These are phyloP conservation scores for Rhizoclosmatium sp. DNA, from an alignment of 192 early-diverging fungal genomes.

Conservation along the genomic window DNA sequence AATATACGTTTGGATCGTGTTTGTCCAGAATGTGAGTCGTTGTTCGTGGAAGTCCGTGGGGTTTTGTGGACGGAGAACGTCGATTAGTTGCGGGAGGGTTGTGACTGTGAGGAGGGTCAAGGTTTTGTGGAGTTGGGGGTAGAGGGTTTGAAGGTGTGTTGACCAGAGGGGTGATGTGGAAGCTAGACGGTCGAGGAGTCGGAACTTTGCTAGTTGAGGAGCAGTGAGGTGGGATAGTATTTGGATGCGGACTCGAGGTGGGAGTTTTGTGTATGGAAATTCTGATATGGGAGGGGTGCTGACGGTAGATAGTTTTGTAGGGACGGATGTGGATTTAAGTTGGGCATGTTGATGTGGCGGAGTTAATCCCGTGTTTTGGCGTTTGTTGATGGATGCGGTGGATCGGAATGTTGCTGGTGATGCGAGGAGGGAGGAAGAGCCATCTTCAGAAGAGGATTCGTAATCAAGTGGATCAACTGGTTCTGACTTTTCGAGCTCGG, in stretches of 20 bases:
- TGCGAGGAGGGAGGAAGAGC: not conserved
- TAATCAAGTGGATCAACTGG: not conserved
- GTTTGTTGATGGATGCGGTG: not conserved
- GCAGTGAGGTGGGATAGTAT: conserved; percentile 3
- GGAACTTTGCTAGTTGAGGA: conserved; percentile 15
- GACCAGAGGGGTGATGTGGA: conserved; percentile 5
- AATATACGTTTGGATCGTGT: not conserved
- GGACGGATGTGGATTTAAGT: not conserved
- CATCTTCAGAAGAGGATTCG: not conserved
- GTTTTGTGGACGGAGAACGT: conserved; percentile 6
- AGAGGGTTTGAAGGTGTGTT: not conserved
- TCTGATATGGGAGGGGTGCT: not conserved
- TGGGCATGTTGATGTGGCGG: not conserved
- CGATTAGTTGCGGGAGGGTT: not conserved
- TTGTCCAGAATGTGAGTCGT: conserved; percentile 2
- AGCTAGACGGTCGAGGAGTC: conserved; percentile 3
- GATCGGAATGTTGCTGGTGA: not conserved
- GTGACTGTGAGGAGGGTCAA: not conserved
- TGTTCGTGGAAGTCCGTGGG: conserved; percentile 4
- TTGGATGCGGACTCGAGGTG: not conserved
- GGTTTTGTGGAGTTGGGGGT: not conserved
- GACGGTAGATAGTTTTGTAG: not conserved
- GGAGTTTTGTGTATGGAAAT: conserved; percentile 13
- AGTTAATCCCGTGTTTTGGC: not conserved
- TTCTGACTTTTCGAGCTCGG: not conserved